phyloP scores from a whole-genome alignment of 2,329 filamentous ascomycete species.

The Chaetoscypha palmicola region DNA sequence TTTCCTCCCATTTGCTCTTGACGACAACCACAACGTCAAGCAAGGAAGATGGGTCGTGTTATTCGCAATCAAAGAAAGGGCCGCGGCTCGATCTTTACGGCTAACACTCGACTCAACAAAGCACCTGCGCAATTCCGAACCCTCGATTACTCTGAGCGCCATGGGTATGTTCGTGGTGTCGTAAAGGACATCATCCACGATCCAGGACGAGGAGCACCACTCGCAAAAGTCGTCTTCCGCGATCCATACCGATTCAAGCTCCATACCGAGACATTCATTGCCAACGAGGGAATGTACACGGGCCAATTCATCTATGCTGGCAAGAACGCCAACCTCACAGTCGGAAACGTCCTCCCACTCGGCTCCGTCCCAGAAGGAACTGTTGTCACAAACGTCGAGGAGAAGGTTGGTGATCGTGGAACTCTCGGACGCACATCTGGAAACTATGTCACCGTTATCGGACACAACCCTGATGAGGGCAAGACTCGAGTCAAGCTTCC shows the following conservation, averaged over 20 bases:
- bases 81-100: slow-evolving; percentile 70
- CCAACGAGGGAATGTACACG: slow-evolving; percentile 99
- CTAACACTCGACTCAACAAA: slow-evolving; percentile 90
- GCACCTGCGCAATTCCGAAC: slow-evolving; percentile 90
- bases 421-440: slow-evolving; percentile 93
- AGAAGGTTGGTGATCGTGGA: slow-evolving; percentile 97
- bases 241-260: slow-evolving; percentile 98
- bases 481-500: slow-evolving; percentile 99
- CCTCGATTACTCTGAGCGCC: slow-evolving; percentile 93
- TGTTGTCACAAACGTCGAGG: slow-evolving; percentile 98
- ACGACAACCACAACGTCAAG: slow-evolving; percentile 5
- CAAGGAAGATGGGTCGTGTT: slow-evolving; percentile 40
- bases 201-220: slow-evolving; percentile 89
- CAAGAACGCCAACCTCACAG: slow-evolving; percentile 94
- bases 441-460: slow-evolving; percentile 98
- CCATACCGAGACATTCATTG: slow-evolving; percentile 98
- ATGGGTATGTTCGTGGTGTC: slow-evolving; percentile 95
- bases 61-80: slow-evolving; percentile 74
- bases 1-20: slow-evolving; percentile 1
- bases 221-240: slow-evolving; percentile 94
- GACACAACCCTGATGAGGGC: slow-evolving; percentile 97
- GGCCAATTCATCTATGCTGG: slow-evolving; percentile 99
- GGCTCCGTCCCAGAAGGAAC: slow-evolving; percentile 97
- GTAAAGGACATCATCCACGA: slow-evolving; percentile 99
- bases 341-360: slow-evolving; percentile 96